Evolutionary conservation across 495 filamentous ascomycete species (phyloP).

Genomic region (Oleoguttula mirabilis): DNA sequence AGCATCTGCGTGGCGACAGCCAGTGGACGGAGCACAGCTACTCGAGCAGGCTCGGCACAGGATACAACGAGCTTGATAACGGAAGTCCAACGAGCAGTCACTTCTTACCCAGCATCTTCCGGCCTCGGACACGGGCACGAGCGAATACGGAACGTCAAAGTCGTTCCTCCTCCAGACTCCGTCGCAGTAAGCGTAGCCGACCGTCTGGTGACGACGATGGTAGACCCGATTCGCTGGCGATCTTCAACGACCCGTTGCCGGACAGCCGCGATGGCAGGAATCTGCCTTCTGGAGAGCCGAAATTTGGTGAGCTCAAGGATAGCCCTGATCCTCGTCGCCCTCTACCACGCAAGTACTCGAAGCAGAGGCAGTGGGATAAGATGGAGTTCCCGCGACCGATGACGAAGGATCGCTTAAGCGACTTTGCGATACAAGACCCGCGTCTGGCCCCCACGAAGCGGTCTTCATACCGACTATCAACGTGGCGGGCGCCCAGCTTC

Average conservation of each 20-base stretch:
- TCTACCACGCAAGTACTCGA: slow-evolving; percentile 13
- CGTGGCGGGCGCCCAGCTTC: slow-evolving; percentile 35
- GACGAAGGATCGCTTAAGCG: slow-evolving; percentile 16
- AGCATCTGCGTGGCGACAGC: slow-evolving; percentile 23
- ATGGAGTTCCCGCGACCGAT: slow-evolving; percentile 19
- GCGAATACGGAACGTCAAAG: slow-evolving; percentile 2
- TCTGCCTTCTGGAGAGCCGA: slow-evolving; percentile 16
- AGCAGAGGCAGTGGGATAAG: slow-evolving; percentile 17
- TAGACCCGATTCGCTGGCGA: slow-evolving; percentile 15
- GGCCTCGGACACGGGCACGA: slow-evolving; percentile 27
- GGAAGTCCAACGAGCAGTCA: slow-evolving; percentile 25
- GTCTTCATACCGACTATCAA: background rate
- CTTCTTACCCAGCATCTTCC: slow-evolving; percentile 30
- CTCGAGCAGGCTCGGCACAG: slow-evolving; percentile 18
- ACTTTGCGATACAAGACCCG: slow-evolving; percentile 7
- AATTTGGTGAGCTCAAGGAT: slow-evolving; percentile 16
- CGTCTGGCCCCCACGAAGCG: slow-evolving; percentile 9
- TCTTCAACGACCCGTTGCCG: slow-evolving; percentile 16
- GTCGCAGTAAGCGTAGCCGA: slow-evolving; percentile 5
- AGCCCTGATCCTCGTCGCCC: slow-evolving; percentile 4
- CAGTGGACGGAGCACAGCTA: slow-evolving; percentile 25
- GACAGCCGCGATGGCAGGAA: background rate
- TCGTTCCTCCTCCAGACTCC: background rate
- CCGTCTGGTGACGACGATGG: slow-evolving; percentile 6
- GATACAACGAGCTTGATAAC: slow-evolving; percentile 16